Evolutionary conservation across 345 rosid species (phyloP).

Genomic region (Linum lewisii): DNA sequence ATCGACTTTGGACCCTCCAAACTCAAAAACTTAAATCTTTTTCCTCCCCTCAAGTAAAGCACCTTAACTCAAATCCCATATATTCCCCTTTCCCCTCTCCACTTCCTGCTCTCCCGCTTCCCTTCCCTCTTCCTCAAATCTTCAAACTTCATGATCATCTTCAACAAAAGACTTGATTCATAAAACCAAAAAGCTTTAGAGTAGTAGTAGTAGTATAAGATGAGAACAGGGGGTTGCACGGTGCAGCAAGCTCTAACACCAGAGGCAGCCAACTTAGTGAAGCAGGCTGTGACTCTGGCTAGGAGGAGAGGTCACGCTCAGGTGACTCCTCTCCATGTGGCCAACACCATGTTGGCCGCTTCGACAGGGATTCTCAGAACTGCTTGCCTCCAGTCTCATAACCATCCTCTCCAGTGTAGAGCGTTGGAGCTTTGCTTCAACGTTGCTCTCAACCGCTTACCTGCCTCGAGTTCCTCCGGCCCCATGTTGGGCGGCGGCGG

Average conservation of each 20-base stretch:
- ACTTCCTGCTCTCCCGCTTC: conserved; percentile 8
- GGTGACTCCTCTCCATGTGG: conserved; percentile 47
- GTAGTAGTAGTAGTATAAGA: neutral
- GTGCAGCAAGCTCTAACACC: conserved; percentile 25
- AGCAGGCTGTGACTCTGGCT: conserved; percentile 22
- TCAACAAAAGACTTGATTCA: neutral
- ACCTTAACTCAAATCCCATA: conserved; percentile 10
- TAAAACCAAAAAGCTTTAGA: neutral
- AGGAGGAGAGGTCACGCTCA: conserved; percentile 25
- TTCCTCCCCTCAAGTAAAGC: conserved; percentile 27
- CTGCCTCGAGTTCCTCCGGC: conserved; percentile 30
- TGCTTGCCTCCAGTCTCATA: conserved; percentile 63
- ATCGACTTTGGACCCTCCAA: conserved; percentile 52
- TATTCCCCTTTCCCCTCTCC: conserved; percentile 18
- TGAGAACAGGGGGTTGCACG: conserved; percentile 28
- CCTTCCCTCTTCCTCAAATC: neutral
- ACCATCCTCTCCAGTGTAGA: conserved; percentile 59
- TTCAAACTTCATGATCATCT: neutral
- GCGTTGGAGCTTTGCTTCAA: conserved; percentile 80
- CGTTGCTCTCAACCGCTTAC: conserved; percentile 68
- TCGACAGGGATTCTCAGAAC: conserved; percentile 42
- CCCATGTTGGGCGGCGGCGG: conserved; percentile 28
- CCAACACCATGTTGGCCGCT: conserved; percentile 49
- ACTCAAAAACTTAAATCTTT: neutral
- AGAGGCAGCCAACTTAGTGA: conserved; percentile 21